phyloP scores from a whole-genome alignment of 345 rosid genomes.

The Capsella bursapastoris region DNA sequence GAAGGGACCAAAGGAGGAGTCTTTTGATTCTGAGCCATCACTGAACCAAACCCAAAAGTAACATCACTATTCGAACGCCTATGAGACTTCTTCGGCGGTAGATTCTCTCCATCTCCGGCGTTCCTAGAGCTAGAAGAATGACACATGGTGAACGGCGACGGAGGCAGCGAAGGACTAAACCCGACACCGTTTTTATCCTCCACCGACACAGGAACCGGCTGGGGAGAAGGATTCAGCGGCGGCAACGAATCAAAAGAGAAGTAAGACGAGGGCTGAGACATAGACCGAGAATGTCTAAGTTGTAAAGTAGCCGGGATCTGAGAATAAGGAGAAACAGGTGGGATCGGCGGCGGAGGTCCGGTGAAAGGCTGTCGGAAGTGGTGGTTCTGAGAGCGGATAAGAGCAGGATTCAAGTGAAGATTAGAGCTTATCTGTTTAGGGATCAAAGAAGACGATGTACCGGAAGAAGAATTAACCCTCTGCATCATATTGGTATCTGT shows the following conservation, averaged over 20 bases:
- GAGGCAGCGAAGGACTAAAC: conserved; percentile 64
- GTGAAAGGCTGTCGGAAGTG: conserved; percentile 32
- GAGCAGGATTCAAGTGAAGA: conserved; percentile 36
- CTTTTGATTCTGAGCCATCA: conserved; percentile 47
- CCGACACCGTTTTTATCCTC: conserved; percentile 62
- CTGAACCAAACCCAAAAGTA: conserved; percentile 65
- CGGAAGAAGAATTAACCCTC: conserved; percentile 20
- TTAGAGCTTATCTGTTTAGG: conserved; percentile 31
- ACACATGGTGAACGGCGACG: conserved; percentile 65
- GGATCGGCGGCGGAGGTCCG: conserved; percentile 50
- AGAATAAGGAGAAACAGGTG: conserved; percentile 44
- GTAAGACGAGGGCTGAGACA: conserved; percentile 59
- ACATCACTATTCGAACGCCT: conserved; percentile 89
- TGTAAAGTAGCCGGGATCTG: conserved; percentile 53
- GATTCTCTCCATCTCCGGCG: conserved; percentile 56
- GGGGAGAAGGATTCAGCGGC: conserved; percentile 55
- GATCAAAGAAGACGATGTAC: conserved; percentile 36
- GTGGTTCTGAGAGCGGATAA: conserved; percentile 29
- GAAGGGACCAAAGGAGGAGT: conserved; percentile 66
- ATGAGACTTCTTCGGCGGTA: conserved; percentile 86
- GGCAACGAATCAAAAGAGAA: conserved; percentile 69
- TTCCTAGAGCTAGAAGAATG: conserved; percentile 38
- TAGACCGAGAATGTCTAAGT: conserved; percentile 59
- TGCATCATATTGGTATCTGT: conserved; percentile 29
- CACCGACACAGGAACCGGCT: conserved; percentile 62